Evolutionary conservation across 2,329 filamentous ascomycete genomes (phyloP).

Genomic region (Grosmannia clavigera): DNA sequence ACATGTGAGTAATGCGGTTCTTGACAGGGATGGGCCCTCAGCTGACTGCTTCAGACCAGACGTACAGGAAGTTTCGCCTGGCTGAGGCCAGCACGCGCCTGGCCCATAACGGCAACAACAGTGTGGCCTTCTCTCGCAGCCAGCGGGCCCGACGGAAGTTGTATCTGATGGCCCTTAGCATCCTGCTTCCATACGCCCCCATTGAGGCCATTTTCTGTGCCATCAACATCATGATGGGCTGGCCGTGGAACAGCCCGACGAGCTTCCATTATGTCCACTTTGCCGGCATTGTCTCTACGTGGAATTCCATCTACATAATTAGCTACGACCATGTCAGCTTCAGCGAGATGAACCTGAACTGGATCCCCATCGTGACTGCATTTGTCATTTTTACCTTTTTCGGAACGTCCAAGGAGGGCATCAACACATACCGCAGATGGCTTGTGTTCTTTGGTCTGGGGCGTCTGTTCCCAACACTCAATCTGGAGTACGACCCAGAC

Average conservation of each 20-base stretch:
- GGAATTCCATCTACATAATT: conserved; percentile 34
- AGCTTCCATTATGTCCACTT: conserved; percentile 29
- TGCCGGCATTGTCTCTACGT: conserved; percentile 21
- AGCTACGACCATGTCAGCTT: conserved; percentile 28
- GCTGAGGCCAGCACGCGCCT: conserved; percentile 29
- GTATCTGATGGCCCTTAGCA: conserved; percentile 41
- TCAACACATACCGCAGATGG: conserved; percentile 32
- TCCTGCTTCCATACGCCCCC: conserved; percentile 39
- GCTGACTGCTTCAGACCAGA: conserved; percentile 24
- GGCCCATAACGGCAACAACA: conserved; percentile 25
- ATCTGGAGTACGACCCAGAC: conserved; percentile 18
- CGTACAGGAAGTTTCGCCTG: conserved; percentile 34
- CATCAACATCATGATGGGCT: conserved; percentile 25
- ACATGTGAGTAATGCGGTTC: conserved; percentile 17
- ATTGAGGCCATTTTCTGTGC: conserved; percentile 28
- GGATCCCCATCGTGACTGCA: conserved; percentile 34
- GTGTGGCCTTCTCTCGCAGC: conserved; percentile 26
- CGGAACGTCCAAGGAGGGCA: conserved; percentile 40
- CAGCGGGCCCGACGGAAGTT: conserved; percentile 38
- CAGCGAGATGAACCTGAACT: conserved; percentile 31
- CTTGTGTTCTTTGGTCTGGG: conserved; percentile 30
- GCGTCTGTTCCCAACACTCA: conserved; percentile 28
- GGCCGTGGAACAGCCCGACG: conserved; percentile 22
- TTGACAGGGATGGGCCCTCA: background rate
- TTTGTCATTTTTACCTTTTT: conserved; percentile 41